Evolutionary conservation across 2,329 filamentous ascomycete genomes (phyloP).

Genomic region (Botrytis cinerea): DNA sequence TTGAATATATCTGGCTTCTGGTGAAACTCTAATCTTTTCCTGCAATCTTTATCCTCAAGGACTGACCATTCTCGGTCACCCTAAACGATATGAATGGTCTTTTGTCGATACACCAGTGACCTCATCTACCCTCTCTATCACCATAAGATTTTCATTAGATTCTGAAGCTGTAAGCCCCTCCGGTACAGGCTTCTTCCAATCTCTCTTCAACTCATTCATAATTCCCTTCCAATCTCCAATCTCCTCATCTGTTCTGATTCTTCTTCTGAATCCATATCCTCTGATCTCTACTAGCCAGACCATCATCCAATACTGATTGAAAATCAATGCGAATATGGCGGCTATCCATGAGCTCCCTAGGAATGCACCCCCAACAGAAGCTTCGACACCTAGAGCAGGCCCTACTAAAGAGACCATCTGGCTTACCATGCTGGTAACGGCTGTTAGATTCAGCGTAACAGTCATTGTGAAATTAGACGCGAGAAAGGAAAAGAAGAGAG

Average conservation of each 20-base stretch:
- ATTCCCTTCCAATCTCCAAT: not conserved
- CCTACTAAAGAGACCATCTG: not conserved
- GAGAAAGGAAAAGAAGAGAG: conserved; percentile 7
- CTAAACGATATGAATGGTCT: not conserved
- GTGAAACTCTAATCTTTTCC: not conserved
- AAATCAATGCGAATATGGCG: not conserved
- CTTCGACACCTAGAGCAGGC: not conserved
- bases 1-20: not conserved
- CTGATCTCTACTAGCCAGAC: not conserved
- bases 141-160: not conserved
- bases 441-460: conserved; percentile 4
- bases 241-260: not conserved
- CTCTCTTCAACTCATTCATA: not conserved
- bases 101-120: not conserved
- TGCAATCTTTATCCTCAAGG: not conserved
- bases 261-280: not conserved
- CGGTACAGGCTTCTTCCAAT: conserved; percentile 3
- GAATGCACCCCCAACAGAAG: not conserved
- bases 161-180: not conserved
- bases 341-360: not conserved
- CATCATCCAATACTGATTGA: not conserved
- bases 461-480: conserved; percentile 5
- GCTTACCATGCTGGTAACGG: not conserved
- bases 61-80: not conserved
- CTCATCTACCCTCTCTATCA: not conserved